A percentile compares a stretch with the other conserved stretches of the same genome.
Evolutionary conservation across 768 basidiomycete species (phyloP).

Genomic region (Suillus sp.): DNA sequence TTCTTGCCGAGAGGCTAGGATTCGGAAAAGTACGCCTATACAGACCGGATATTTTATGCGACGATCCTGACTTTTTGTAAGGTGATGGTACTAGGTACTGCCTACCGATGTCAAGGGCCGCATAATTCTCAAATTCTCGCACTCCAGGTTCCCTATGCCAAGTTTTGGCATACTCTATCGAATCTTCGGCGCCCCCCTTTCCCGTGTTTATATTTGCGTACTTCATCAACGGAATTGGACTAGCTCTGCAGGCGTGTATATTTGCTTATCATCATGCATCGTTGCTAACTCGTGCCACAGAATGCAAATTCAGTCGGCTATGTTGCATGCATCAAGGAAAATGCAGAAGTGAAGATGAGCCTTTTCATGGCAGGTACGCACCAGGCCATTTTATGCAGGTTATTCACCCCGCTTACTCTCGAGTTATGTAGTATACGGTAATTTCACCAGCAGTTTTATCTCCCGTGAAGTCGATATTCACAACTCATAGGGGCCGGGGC

Average conservation of each 20-base stretch:
- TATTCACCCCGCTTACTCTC: background rate
- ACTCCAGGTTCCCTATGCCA: conserved; percentile 51
- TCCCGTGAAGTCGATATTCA: background rate
- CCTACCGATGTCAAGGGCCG: background rate
- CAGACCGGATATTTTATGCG: background rate
- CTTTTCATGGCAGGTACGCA: conserved; percentile 51
- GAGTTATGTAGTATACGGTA: background rate
- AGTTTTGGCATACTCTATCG: conserved; percentile 53
- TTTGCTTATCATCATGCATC: background rate
- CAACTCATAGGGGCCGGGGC: conserved; percentile 60
- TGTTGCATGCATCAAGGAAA: conserved; percentile 59
- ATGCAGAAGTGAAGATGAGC: conserved; percentile 67
- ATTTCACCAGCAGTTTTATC: background rate
- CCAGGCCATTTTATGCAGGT: background rate
- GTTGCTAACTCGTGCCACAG: conserved; percentile 33
- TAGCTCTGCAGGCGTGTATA: conserved; percentile 43
- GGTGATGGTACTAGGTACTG: conserved; percentile 43
- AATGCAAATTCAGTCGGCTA: conserved; percentile 76
- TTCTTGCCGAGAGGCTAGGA: conserved; percentile 43
- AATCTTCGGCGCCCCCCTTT: conserved; percentile 61
- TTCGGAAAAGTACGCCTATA: conserved; percentile 42
- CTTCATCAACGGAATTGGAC: conserved; percentile 51
- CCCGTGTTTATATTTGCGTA: conserved; percentile 58
- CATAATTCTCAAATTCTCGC: background rate
- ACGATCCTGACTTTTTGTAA: conserved; percentile 17